Percentiles rank a stretch among this genome's conserved stretches.
Conservation (phyloP, 1,139 yeast genomes). For the Kodamaea alishanica region DNA sequence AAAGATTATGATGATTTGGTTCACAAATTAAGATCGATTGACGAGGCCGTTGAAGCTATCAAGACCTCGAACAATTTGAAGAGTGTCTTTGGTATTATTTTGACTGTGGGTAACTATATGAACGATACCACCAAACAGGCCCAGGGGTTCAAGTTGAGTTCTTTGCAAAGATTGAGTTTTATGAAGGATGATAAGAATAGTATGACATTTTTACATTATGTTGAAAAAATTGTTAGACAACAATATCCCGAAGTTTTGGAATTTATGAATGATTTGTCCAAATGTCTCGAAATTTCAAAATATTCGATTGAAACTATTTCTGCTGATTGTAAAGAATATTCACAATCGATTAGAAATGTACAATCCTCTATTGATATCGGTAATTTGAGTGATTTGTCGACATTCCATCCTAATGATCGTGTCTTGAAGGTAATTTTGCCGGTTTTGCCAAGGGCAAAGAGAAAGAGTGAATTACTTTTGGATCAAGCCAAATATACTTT, state of each 20-base stretch:
- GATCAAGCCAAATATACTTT: slow-evolving; percentile 64
- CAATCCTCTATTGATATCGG: slow-evolving; percentile 73
- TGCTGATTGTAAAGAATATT: slow-evolving; percentile 57
- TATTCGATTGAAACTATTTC: slow-evolving; percentile 65
- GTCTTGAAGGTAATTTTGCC: slow-evolving; percentile 62
- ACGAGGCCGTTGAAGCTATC: slow-evolving; percentile 60
- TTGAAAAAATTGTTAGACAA: slow-evolving; percentile 65
- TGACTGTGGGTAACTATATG: slow-evolving; percentile 83
- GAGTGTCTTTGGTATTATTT: slow-evolving; percentile 68
- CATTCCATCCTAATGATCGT: slow-evolving; percentile 71
- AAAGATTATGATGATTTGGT: slow-evolving; percentile 70
- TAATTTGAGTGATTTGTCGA: slow-evolving; percentile 68
- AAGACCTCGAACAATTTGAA: slow-evolving; percentile 57
- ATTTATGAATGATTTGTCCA: slow-evolving; percentile 58
- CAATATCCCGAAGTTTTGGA: slow-evolving; percentile 63
- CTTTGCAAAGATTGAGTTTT: slow-evolving; percentile 70
- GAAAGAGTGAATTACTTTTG: slow-evolving; percentile 57
- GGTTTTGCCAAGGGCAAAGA: slow-evolving; percentile 61
- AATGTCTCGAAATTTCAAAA: slow-evolving; percentile 58
- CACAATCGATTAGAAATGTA: slow-evolving; percentile 59
- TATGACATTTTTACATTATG: slow-evolving; percentile 76
- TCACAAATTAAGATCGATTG: slow-evolving; percentile 56
- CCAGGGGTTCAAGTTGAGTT: slow-evolving; percentile 70
- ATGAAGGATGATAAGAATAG: slow-evolving; percentile 76
- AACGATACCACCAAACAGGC: slow-evolving; percentile 78